These are phyloP conservation scores for Flaveria brownii DNA, from an alignment of 129 eudicot genomes.

Conservation along the genomic window DNA sequence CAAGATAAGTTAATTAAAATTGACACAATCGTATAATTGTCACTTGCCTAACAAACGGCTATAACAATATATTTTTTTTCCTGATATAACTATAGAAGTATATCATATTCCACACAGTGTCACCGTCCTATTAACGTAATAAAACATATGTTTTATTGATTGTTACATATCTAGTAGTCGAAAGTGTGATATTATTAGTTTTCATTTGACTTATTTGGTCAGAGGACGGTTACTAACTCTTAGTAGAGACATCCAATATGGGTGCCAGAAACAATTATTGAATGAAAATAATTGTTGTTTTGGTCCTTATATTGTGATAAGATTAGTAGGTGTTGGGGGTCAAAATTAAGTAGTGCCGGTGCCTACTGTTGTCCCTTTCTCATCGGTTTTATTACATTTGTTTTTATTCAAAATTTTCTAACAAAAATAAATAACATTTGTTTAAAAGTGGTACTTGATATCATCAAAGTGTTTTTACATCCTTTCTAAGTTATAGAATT, in stretches of 20 bases:
- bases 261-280: slow-evolving; percentile 8
- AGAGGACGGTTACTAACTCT: slow-evolving; percentile 40
- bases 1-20: no score
- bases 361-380: slow-evolving; percentile 21
- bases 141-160: no score
- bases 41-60: no score
- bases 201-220: slow-evolving; percentile 9
- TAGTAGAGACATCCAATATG: slow-evolving; percentile 11
- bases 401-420: neutral
- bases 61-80: no score
- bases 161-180: neutral
- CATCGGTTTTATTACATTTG: neutral
- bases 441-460: neutral
- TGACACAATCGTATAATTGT: no score
- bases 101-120: no score
- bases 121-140: no score
- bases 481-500: neutral
- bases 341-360: slow-evolving; percentile 8
- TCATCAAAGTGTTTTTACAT: neutral
- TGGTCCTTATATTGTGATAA: neutral
- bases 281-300: neutral
- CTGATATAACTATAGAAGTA: no score
- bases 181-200: neutral
- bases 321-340: neutral
- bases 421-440: neutral